Percentiles rank a stretch among this genome's conserved stretches.
Evolutionary conservation across 2,329 filamentous ascomycete genomes (phyloP).

Genomic region (Claviceps pusilla): DNA sequence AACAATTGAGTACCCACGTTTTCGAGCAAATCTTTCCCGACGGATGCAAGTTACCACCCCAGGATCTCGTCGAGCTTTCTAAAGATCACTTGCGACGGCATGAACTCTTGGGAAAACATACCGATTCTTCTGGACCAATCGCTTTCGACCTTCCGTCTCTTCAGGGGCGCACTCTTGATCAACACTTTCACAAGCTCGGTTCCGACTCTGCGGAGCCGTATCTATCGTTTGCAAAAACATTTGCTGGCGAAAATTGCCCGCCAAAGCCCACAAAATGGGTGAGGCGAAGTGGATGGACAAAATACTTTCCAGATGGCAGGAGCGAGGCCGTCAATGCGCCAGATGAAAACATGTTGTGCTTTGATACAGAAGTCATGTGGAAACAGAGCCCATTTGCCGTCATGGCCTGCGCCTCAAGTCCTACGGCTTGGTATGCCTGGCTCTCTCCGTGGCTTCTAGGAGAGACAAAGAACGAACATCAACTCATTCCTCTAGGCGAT

Average conservation of each 20-base stretch:
- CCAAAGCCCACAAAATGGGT: conserved; percentile 57
- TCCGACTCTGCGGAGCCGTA: conserved; percentile 79
- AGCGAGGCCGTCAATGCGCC: conserved; percentile 60
- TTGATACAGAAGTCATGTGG: conserved; percentile 95
- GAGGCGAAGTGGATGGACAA: conserved; percentile 78
- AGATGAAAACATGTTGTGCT: conserved; percentile 68
- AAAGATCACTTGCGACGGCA: conserved; percentile 71
- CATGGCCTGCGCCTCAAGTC: conserved; percentile 88
- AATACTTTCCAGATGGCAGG: conserved; percentile 62
- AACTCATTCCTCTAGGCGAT: conserved; percentile 79
- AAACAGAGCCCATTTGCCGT: conserved; percentile 84
- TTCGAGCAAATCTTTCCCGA: conserved; percentile 68
- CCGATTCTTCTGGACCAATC: conserved; percentile 59
- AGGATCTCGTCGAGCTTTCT: conserved; percentile 64
- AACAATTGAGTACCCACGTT: conserved; percentile 76
- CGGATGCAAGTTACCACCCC: conserved; percentile 39
- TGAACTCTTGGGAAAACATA: conserved; percentile 80
- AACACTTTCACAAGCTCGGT: conserved; percentile 85
- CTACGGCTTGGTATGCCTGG: conserved; percentile 93
- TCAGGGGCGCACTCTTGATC: conserved; percentile 69
- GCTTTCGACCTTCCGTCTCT: conserved; percentile 73
- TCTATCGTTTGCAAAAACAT: conserved; percentile 57
- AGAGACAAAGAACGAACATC: conserved; percentile 60
- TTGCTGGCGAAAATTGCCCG: conserved; percentile 47
- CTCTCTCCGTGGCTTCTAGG: conserved; percentile 86